A percentile compares a stretch with the other conserved stretches of the same genome.
These are phyloP conservation scores for Primulina tabacum DNA, from an alignment of 257 asterid genomes.

Conservation along the genomic window DNA sequence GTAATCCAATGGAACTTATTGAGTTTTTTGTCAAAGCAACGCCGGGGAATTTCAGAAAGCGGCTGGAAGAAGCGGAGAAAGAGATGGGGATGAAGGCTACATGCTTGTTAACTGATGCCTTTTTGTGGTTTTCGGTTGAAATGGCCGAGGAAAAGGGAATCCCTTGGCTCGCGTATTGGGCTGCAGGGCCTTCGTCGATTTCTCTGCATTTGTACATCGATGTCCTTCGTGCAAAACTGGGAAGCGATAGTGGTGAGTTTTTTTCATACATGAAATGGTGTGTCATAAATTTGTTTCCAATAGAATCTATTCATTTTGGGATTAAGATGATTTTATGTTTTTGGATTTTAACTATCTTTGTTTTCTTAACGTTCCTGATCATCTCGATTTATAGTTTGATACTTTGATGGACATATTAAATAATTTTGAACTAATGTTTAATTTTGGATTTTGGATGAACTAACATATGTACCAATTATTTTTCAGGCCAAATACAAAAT, in stretches of 20 bases:
- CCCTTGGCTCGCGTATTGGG: slow-evolving; percentile 56
- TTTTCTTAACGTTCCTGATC: too few species aligned
- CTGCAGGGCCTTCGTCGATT: slow-evolving; percentile 39
- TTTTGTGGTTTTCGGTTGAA: slow-evolving; percentile 40
- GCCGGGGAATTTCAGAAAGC: slow-evolving; percentile 31
- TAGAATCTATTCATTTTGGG: too few species aligned
- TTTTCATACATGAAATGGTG: background rate
- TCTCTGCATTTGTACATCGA: slow-evolving; percentile 46
- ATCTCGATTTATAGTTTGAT: too few species aligned
- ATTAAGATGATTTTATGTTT: background rate
- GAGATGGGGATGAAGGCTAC: slow-evolving; percentile 37
- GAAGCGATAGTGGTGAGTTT: slow-evolving; percentile 28
- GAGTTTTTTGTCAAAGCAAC: slow-evolving; percentile 40
- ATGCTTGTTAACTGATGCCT: slow-evolving; percentile 52
- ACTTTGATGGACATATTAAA: too few species aligned
- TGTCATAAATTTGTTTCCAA: too few species aligned
- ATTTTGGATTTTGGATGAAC: too few species aligned
- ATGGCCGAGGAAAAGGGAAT: slow-evolving; percentile 38
- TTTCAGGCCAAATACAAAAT: slow-evolving; percentile 15
- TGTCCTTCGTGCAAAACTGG: slow-evolving; percentile 27
- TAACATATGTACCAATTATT: background rate
- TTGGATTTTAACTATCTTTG: too few species aligned
- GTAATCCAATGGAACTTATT: slow-evolving; percentile 35
- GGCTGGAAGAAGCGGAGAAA: slow-evolving; percentile 31
- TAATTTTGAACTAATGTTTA: background rate